Base-by-base conservation (phyloP, 2,329 filamentous ascomycete species). In the Neocatenulostroma microsporum region DNA sequence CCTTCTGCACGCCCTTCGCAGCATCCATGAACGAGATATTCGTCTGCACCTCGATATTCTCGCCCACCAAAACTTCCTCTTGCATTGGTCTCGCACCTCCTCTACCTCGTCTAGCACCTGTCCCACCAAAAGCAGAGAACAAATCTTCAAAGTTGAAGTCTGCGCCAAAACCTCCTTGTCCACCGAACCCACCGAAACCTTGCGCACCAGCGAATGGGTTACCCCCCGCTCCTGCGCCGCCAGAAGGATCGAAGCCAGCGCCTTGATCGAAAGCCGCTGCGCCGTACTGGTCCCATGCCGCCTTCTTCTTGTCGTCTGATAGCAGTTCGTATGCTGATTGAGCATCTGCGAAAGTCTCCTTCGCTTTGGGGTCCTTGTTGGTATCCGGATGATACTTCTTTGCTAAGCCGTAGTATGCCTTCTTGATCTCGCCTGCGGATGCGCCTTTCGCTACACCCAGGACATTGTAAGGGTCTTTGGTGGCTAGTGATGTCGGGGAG, bases 371-470 rank as follows among this genome's bases (percentile, higher is more conserved):
- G 51, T 96, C 91, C 62, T 96, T 96, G 71, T 96, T 98, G 23
- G 91, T 96, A 60, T 98, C 91, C 7, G 91, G 91, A 55, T 98
- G 91, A 60, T 78, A 98, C 58, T 96, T 98, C 65, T 98, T 98
- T 14, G 91, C 91, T 41, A 96, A 70, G 34, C 88, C 85, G 60
- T 98, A 98, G 69, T 98, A 98, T 3, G 91, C 88, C 62, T 95
- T 96, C 62, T 98, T 98, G 60, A 98, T 96, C 23, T 96, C 89
- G 41, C 78, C 70, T 3, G 86, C 68, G 1, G 84, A 80, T n/a
- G 91, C 85, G 44, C 65, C 73, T 61, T 89, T 94, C 54, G 70
- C 70, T 20, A 98, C 85, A 11, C 91, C 91, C 19, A 98, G 78
- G 3, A 84, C 74, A 47, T 78, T 76, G 63, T 98, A 98, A 1